Evolutionary conservation across 345 rosid species (phyloP).

Genomic region (Sonneratia caseolaris): DNA sequence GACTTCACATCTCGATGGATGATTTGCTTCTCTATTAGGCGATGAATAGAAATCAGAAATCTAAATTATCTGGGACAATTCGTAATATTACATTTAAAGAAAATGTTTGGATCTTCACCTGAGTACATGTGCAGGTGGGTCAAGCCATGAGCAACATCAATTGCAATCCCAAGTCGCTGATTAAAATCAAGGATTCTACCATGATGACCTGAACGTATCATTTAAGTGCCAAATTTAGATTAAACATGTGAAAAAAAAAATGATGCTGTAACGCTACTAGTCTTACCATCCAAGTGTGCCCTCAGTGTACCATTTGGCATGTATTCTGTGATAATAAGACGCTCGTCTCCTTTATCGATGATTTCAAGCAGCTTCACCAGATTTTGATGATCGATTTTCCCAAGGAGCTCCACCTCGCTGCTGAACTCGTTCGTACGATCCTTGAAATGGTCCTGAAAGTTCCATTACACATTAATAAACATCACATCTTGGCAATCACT

Average conservation of each 20-base stretch:
- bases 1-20: slow-evolving; percentile 94
- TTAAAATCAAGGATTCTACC: slow-evolving; percentile 76
- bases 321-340: slow-evolving; percentile 84
- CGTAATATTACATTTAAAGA: neutral
- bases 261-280: neutral
- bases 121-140: slow-evolving; percentile 89
- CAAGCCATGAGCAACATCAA: slow-evolving; percentile 91
- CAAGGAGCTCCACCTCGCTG: slow-evolving; percentile 85
- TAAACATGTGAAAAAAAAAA: neutral
- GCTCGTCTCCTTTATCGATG: slow-evolving; percentile 70
- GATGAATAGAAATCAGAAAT: neutral
- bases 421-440: slow-evolving; percentile 64
- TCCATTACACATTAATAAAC: slow-evolving; percentile 2
- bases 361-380: slow-evolving; percentile 86
- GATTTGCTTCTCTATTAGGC: slow-evolving; percentile 61
- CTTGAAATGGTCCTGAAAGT: slow-evolving; percentile 56
- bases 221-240: neutral
- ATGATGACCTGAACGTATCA: slow-evolving; percentile 36
- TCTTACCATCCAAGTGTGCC: slow-evolving; percentile 93
- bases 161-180: slow-evolving; percentile 86
- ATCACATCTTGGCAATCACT: neutral
- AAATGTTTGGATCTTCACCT: slow-evolving; percentile 29
- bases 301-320: slow-evolving; percentile 91
- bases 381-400: slow-evolving; percentile 84
- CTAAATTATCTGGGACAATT: neutral